Evolutionary conservation across 495 filamentous ascomycete species (phyloP), one percentile per base, ranked within the genome.

Genomic region (Apodospora peruviana): DNA sequence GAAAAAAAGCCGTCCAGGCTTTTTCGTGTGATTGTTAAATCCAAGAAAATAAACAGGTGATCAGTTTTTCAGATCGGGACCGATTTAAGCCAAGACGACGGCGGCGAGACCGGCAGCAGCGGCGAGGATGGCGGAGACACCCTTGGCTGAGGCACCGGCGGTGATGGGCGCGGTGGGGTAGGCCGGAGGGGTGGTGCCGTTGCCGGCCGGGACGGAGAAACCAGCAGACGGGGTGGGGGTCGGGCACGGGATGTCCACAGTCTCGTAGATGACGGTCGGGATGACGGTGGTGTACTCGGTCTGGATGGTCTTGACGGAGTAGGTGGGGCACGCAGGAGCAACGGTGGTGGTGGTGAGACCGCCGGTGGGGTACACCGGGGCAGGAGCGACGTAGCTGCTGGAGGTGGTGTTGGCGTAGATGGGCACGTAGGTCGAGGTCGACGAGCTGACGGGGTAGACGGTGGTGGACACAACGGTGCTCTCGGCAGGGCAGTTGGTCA

Each of bases 261-360:
- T 77, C 54, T 66, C 68, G 70, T 76, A 77, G 72, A 73, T 72
- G 64, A 77, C 71, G 53, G 69, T 70, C 51, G 75, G 73, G 61
- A 77, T 63, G 57, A 75, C 70, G 43, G 75, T 73, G 61, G 68
- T 71, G 65, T 63, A 63, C 48, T 65, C 57, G 51, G 60, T 67
- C 42, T 60, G 58, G 61, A 67, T 65, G 56, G 71, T 68, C 58
- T 61, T 62, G 59, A 71, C 64, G 11, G 66, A 65, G 56, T 45
- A 52, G 56, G 53, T 58, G 35, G 64, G 58, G 68, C 61, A 65
- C 45, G 45, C 58, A 8, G 59, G 51, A 35, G 67, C 60, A 22
- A 40, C 56, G 23, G 62, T 50, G 51, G 53, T 53, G 37, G 58
- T 40, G 48, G 58, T 44, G 39, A 40, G 11, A 14, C 27, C 27